Evolutionary conservation across 2,329 filamentous ascomycete species (phyloP), one percentile per base, ranked within the genome.

Genomic region (Passalora sequoiae): DNA sequence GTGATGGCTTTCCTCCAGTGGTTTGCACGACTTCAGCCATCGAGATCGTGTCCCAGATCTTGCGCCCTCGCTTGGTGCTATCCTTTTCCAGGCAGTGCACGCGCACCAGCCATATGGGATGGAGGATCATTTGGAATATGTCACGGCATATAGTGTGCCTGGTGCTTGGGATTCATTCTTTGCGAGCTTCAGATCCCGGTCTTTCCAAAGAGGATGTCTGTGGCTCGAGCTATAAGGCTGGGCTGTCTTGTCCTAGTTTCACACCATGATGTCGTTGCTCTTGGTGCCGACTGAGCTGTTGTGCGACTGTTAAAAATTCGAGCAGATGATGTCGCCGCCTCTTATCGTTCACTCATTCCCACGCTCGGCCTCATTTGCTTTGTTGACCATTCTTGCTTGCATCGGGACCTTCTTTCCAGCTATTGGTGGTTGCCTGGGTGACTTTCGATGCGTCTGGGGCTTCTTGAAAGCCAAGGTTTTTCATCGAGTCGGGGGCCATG

Each of bases 401-500:
- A 36, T 36, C 19, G n/a, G 33, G 33, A n/a, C 33, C 33, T 43
- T 40, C 36, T 44, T 44, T 29, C 40, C 45, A 20, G 41, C 43
- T 21, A 27, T 40, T 29, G 37, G 3, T 36, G 10, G 21, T 38
- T 16, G 39, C 39, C 21, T 27, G n/a, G 8, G 22, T 19, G 22
- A 22, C 4, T 36, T 39, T 37, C 1, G 40, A 8, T 17, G 43
- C 42, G 9, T 46, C 47, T 20, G 13, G 38, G 17, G 40, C 19
- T 32, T 49, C 42, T 19, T 50, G 47, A 24, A 94, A 92, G 0
- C 92, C 92, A 29, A 98, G 72, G 61, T 98, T 98, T 66, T 86
- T 88, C 67, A 97, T 92, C 47, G 94, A 86, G 61, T 98, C 92
- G 56, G 79, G 87, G 6, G 89, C 89, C 92, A 98, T 98, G 22